These are phyloP conservation scores for Roridomyces roridus DNA, from an alignment of 768 basidiomycete species.

Conservation along the genomic window DNA sequence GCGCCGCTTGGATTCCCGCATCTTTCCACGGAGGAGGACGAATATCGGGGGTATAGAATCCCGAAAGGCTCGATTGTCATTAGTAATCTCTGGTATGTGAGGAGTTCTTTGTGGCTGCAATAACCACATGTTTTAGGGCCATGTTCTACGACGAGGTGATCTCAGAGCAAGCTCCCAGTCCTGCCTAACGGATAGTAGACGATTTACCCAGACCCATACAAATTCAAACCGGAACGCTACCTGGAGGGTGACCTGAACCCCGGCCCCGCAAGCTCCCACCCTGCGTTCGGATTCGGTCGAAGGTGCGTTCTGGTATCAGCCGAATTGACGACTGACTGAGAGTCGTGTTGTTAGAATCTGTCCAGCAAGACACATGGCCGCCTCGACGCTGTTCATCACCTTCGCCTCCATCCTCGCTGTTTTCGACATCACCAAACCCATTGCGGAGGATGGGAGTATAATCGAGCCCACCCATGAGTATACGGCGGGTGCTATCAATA, in stretches of 20 bases:
- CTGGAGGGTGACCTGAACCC: constrained; percentile 14
- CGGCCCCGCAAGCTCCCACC: background rate
- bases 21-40: constrained; percentile 25
- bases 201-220: constrained; percentile 35
- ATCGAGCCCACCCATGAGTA: constrained; percentile 33
- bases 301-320: constrained; percentile 11
- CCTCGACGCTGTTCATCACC: constrained; percentile 4
- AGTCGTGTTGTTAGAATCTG: constrained; percentile 14
- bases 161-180: background rate
- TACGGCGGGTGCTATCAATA: too few species aligned
- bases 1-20: constrained; percentile 32
- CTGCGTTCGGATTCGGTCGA: constrained; percentile 18
- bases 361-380: constrained; percentile 15
- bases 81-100: constrained; percentile 34
- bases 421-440: constrained; percentile 10
- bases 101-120: background rate
- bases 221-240: constrained; percentile 38
- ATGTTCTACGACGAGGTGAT: constrained; percentile 14
- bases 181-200: background rate
- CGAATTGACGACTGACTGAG: too few species aligned
- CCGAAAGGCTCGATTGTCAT: constrained; percentile 36
- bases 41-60: constrained; percentile 34
- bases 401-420: constrained; percentile 6
- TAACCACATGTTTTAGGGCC: background rate
- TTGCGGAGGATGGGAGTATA: background rate